Evolutionary conservation across 306 rosid species (phyloP), one percentile per base, ranked within the genome.

Genomic region (Quercus ilex): DNA sequence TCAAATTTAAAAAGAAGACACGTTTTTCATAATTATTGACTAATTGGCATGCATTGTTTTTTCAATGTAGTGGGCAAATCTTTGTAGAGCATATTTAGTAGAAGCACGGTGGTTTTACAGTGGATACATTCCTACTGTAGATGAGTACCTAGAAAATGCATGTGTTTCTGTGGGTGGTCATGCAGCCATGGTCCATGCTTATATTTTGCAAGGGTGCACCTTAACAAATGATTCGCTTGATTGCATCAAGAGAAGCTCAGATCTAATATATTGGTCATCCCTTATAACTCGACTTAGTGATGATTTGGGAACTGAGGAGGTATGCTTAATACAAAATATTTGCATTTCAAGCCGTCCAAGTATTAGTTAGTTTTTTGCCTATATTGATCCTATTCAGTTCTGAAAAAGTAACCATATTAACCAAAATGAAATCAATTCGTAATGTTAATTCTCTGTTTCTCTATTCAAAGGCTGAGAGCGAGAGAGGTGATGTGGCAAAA

Each of bases 241-340:
- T 14, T 75, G 52, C 49, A n/a, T 76, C 12, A 25, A 55, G 14
- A 43, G 73, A 46, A 77, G 60, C 73, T 77, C 84, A 65, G 11
- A 80, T 23, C 58, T 84, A 0, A 25, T 76, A 64, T 59, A 73
- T 67, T 80, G 76, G 79, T 69, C 84, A 31, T 76, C 84, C 31
- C 55, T 84, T 8, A 6, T 77, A 3, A 72, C 82, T 17, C 57
- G 84, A n/a, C 79, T 84, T 21, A 28, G 64, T 8, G 84, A 84
- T 21, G 87, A 84, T 74, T 74, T 84, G 63, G 82, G 84, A 19
- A 80, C 84, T 80, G 73, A 63, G 3, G 53, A 80, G 84, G 87
- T 84, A 80, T 25, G 1, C 10, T 0, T 3, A 3, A 0, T 35
- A 18, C 10, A 17, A 33, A 33, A 18, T 9, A 43, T 10, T 10